phyloP scores from a whole-genome alignment of 441 rosid genomes.

The Gossypium gossypioides region DNA sequence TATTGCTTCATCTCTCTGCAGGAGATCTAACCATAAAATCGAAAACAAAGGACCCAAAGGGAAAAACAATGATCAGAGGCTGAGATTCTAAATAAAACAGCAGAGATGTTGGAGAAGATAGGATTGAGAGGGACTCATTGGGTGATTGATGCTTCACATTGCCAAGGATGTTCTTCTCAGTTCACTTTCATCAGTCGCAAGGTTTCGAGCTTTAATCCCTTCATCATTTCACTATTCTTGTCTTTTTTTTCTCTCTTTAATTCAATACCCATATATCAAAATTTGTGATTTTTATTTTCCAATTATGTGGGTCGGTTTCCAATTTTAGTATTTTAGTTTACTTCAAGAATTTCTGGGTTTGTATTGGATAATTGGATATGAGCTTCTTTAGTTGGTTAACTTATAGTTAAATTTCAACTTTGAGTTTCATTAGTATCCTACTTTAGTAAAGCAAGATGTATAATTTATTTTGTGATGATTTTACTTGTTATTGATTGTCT shows the following conservation, averaged over 20 bases:
- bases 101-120: constrained; percentile 73
- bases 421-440: not conserved
- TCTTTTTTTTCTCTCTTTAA: not conserved
- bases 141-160: constrained; percentile 85
- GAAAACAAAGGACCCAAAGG: not conserved
- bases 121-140: constrained; percentile 76
- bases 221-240: not conserved
- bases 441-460: not conserved
- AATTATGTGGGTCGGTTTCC: not conserved
- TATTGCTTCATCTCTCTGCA: not conserved
- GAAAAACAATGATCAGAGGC: not conserved
- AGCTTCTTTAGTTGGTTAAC: not conserved
- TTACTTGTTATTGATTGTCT: not conserved
- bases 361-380: not conserved
- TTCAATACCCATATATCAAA: constrained; percentile 15
- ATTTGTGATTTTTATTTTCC: not conserved
- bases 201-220: constrained; percentile 29
- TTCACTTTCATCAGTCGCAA: constrained; percentile 97
- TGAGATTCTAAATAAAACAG: not conserved
- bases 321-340: not conserved
- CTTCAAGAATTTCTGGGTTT: not conserved
- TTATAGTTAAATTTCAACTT: not conserved
- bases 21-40: not conserved
- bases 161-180: constrained; percentile 90
- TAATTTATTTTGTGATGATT: not conserved